Evolutionary conservation across 148 eudicot species (phyloP).

Genomic region (Cornus suecica): DNA sequence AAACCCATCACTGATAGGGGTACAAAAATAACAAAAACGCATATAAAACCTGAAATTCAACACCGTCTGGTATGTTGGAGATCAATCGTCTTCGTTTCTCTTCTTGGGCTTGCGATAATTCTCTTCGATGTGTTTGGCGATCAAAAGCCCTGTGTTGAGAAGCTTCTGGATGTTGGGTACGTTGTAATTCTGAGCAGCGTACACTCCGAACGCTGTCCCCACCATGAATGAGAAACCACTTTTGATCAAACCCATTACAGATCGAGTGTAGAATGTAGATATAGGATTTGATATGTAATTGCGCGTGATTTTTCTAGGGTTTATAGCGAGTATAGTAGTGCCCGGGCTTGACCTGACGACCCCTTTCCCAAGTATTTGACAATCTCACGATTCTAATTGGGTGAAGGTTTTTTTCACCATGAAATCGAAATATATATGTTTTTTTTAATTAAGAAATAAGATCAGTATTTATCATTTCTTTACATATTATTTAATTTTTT

Average conservation of each 20-base stretch:
- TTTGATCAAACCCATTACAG: constrained; percentile 39
- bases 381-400: no score
- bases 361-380: not conserved
- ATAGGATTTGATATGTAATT: not conserved
- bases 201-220: constrained; percentile 46
- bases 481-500: no score
- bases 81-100: constrained; percentile 28
- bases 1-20: not conserved
- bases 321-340: not conserved
- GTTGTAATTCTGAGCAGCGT: constrained; percentile 54
- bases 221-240: constrained; percentile 34
- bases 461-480: no score
- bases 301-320: not conserved
- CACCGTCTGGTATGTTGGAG: not conserved
- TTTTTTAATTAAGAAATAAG: no score
- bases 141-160: constrained; percentile 27
- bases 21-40: not conserved
- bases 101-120: constrained; percentile 53
- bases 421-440: no score
- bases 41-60: not conserved
- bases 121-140: constrained; percentile 44
- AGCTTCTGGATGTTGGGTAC: constrained; percentile 49
- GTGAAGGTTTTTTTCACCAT: no score
- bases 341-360: not conserved
- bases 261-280: not conserved